phyloP scores from a whole-genome alignment of 129 eudicot species.

The Logfia minima region DNA sequence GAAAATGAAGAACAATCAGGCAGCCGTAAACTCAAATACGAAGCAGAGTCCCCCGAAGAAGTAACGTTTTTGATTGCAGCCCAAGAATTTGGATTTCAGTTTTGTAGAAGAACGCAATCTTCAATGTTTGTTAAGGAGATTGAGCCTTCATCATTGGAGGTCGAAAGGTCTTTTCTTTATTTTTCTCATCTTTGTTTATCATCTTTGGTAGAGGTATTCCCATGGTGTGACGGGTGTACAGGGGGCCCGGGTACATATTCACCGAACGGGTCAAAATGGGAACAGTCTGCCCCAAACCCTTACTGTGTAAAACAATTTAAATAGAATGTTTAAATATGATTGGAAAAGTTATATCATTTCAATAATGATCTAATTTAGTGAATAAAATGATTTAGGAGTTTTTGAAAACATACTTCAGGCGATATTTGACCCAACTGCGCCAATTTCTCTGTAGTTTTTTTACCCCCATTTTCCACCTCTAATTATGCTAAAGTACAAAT shows the following conservation, averaged over 20 bases:
- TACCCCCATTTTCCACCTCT: background rate
- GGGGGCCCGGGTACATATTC: too few species aligned
- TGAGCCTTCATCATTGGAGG: conserved; percentile 39
- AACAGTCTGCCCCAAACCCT: too few species aligned
- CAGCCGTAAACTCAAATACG: conserved; percentile 37
- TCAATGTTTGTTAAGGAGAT: conserved; percentile 45
- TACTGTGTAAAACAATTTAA: too few species aligned
- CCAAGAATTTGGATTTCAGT: conserved; percentile 59
- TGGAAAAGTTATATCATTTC: too few species aligned
- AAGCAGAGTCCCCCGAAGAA: conserved; percentile 66
- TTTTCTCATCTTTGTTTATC: background rate
- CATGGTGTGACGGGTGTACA: too few species aligned
- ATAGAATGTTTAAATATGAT: too few species aligned
- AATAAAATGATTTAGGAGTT: too few species aligned
- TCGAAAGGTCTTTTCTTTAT: conserved; percentile 39
- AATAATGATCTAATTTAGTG: too few species aligned
- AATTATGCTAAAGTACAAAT: background rate
- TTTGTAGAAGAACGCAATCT: conserved; percentile 47
- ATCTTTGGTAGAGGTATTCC: background rate
- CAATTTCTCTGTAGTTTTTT: too few species aligned
- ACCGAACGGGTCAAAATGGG: too few species aligned
- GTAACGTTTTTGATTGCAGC: conserved; percentile 56
- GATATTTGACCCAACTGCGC: too few species aligned
- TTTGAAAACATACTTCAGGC: too few species aligned
- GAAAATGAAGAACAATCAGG: conserved; percentile 36